phyloP scores from a whole-genome alignment of 148 eudicot species.

The Nepenthes mirabilis region DNA sequence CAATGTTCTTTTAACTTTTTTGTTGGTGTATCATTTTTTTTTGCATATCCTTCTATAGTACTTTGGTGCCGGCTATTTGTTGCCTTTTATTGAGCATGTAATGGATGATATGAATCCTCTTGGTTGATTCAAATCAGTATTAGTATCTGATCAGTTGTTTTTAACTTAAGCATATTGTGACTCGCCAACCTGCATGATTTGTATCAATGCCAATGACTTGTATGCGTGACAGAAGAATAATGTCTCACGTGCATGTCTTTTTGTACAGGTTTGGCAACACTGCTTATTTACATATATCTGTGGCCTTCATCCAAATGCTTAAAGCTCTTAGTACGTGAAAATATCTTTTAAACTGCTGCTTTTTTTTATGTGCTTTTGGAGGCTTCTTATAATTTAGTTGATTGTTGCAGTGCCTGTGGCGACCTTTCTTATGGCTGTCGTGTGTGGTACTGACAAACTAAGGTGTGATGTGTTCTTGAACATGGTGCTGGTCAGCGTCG shows the following conservation, averaged over 20 bases:
- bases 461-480: conserved; percentile 63
- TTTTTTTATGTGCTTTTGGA: conserved; percentile 3
- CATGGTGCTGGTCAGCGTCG: conserved; percentile 78
- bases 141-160: no score
- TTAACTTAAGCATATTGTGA: no score
- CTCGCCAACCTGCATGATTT: no score
- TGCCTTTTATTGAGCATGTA: no score
- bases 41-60: no score
- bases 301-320: conserved; percentile 86
- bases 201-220: no score
- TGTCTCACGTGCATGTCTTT: neutral
- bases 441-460: conserved; percentile 74
- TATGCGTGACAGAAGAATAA: neutral
- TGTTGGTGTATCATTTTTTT: no score
- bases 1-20: no score
- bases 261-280: conserved; percentile 73
- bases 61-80: no score
- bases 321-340: conserved; percentile 64
- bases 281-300: conserved; percentile 71
- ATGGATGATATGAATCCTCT: neutral
- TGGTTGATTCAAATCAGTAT: neutral
- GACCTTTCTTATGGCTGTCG: conserved; percentile 70
- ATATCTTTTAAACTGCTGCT: neutral
- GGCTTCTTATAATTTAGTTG: conserved; percentile 11
- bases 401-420: conserved; percentile 76